Conservation (phyloP, 2,329 filamentous ascomycete species). For the Reticulascus tulasneorum region DNA sequence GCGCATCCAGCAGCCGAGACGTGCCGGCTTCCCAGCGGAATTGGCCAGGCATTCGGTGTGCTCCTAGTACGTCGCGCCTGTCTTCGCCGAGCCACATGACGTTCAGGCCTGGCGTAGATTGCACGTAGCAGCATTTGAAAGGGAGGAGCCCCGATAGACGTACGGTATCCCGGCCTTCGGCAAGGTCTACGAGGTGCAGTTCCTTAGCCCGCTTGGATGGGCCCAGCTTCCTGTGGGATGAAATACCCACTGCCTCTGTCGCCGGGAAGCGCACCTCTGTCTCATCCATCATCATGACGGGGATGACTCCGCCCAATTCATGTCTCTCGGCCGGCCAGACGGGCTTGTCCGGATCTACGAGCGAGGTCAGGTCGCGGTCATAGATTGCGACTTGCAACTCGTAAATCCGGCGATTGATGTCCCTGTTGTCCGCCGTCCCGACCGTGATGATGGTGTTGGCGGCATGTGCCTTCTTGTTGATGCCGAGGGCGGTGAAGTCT, state of each 20-base stretch:
- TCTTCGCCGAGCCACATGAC: conserved; percentile 37
- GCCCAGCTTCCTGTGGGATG: too few relatives aligned
- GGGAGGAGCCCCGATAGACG: conserved; percentile 39
- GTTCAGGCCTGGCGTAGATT: conserved; percentile 31
- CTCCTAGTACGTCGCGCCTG: conserved; percentile 38
- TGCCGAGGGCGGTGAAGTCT: conserved; percentile 30
- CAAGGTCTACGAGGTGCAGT: conserved; percentile 2
- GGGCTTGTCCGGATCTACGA: conserved; percentile 15
- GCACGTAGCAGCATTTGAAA: conserved; percentile 37
- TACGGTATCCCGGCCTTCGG: conserved; percentile 14
- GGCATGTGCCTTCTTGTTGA: conserved; percentile 28
- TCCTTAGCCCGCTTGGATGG: too few relatives aligned
- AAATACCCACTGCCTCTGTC: too few relatives aligned
- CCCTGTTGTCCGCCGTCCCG: conserved; percentile 17
- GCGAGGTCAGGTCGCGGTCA: conserved; percentile 19
- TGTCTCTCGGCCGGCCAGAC: conserved; percentile 14
- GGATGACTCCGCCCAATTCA: conserved; percentile 13
- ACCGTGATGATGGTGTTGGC: conserved; percentile 27
- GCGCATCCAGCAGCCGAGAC: conserved; percentile 7
- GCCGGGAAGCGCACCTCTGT: too few relatives aligned
- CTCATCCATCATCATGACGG: conserved; percentile 15
- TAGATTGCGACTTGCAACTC: conserved; percentile 30
- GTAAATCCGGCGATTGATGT: conserved; percentile 20
- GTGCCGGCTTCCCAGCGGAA: conserved; percentile 17
- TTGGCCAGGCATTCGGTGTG: conserved; percentile 33